phyloP scores from a whole-genome alignment of 2,329 filamentous ascomycete genomes.

The Lanzia echinophila region DNA sequence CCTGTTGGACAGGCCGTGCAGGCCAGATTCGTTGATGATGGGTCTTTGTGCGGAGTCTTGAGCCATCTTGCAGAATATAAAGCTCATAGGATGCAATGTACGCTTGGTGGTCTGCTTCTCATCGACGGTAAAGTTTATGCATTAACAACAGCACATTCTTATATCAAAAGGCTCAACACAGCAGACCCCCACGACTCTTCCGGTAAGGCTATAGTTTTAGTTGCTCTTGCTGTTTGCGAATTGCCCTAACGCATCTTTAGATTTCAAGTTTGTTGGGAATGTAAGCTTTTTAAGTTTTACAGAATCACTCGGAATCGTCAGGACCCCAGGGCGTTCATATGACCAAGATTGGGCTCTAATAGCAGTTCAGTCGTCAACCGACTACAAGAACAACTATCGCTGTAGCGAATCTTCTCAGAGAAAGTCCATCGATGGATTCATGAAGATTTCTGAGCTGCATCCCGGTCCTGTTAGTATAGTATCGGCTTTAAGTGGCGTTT shows the following conservation, averaged over 20 bases:
- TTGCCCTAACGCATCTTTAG: too few relatives aligned
- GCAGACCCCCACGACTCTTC: too few relatives aligned
- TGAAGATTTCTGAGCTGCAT: background rate
- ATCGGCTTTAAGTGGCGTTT: background rate
- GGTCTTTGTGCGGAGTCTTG: background rate
- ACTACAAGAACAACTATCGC: background rate
- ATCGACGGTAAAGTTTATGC: background rate
- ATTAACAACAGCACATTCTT: background rate
- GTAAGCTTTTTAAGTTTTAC: too few relatives aligned
- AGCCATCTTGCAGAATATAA: background rate
- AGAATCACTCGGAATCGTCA: too few relatives aligned
- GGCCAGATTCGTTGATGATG: background rate
- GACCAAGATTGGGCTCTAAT: background rate
- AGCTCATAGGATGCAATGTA: too few relatives aligned
- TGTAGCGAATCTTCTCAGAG: background rate
- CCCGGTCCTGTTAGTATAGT: background rate
- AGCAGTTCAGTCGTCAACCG: too few relatives aligned
- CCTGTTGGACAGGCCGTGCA: background rate
- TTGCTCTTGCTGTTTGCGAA: too few relatives aligned
- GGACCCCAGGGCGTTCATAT: background rate
- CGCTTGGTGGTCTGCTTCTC: background rate
- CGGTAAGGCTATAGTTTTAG: too few relatives aligned
- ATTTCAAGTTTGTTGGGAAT: too few relatives aligned
- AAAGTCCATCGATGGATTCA: background rate
- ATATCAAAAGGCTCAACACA: background rate